Evolutionary conservation across 441 rosid genomes (phyloP), one percentile per base, ranked within the genome.

Genomic region (Eutrema salsugineum): DNA sequence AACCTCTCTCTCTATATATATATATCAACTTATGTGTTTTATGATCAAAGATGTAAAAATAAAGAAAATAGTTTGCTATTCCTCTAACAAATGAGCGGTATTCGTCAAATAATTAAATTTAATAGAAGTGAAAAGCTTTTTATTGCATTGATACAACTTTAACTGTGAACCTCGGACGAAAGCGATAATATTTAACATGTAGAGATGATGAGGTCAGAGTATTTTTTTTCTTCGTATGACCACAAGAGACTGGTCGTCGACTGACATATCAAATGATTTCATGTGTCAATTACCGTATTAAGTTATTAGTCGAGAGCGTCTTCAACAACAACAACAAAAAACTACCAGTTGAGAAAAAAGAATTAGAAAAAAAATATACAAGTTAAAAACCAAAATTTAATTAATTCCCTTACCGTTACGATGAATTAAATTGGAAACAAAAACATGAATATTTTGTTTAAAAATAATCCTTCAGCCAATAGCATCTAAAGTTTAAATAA

Each of bases 171-270:
- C 69, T 60, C 68, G 57, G 42, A 51, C 58, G 50, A 60, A n/a
- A 4, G 27, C 27, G 27, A 22, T 51, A 40, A 33, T 35, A 57
- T 69, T n/a, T 35, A 44, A 8, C 5, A 46, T 20, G 39, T 33
- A 14, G 28, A 35, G 22, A 28, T 39, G 28, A 48, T 19, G 71
- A 65, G 22, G 35, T 57, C 48, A 38, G 36, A 38, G 19, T 12
- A 5, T 10, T 5, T 5, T 7, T 5, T 35, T 22, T n/a, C 20
- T 56, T 6, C 24, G 3, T 49, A 6, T 46, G 19, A 51, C 49
- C 73, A 61, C 27, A 17, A 60, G 39, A 74, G 40, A 59, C 35
- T 60, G 68, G 51, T 40, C 61, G 63, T 61, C 39, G 24, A 51
- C 73, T 43, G 28, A 24, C 58, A 48, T 39, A 12, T n/a, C 5